Base-by-base conservation (phyloP, 2,329 filamentous ascomycete genomes). In the Paracoccidioides brasiliensis region DNA sequence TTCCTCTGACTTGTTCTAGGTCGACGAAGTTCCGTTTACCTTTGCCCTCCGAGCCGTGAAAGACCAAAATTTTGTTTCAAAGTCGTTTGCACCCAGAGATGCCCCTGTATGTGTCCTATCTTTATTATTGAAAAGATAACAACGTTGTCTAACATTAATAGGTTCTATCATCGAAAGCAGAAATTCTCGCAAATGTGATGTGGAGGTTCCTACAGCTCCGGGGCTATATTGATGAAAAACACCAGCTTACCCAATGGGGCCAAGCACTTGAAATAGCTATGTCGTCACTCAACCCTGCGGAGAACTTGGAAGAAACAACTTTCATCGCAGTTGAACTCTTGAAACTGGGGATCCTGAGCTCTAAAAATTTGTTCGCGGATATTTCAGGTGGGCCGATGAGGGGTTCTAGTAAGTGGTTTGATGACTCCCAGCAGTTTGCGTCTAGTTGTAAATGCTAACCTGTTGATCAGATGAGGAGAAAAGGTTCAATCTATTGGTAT, bases 201-300 rank as follows among this genome's bases (percentile, higher is more conserved):
- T 96, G 89, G 86, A 82, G 90, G 55, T 93, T 96, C 70, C 78
- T 98, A 28, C 88, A 95, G 66, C 78, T 97, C 51, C 83, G 90
- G 57, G 90, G 85, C 30, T 98, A 96, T 64, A 78, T 95, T 49
- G 82, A 93, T 62, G 76, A 80, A 50, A 78, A 80, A 57, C 91
- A 97, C 70, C 81, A 84, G 57, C 78, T 96, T 58, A 95, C 90
- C 7, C 72, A 76, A 7, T 95, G 90, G 89, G 93, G 91, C 14
- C 82, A 84, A 63, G 88, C 88, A 22, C 76, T 97, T 42, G 82
- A 83, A 35, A 80, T 81, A 35, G 84, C 86, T 3, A 73, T 95
- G 32, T 75, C 83, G 56, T 74, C 78, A 7, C 71, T 90, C 28
- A 74, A 82, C 60, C 78, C 80, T 46, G 68, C 67, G 54, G 72